Percentiles rank a stretch among this genome's conserved stretches.
phyloP scores from a whole-genome alignment of 2,329 filamentous ascomycete species.

The Sarocladium brachiariae region DNA sequence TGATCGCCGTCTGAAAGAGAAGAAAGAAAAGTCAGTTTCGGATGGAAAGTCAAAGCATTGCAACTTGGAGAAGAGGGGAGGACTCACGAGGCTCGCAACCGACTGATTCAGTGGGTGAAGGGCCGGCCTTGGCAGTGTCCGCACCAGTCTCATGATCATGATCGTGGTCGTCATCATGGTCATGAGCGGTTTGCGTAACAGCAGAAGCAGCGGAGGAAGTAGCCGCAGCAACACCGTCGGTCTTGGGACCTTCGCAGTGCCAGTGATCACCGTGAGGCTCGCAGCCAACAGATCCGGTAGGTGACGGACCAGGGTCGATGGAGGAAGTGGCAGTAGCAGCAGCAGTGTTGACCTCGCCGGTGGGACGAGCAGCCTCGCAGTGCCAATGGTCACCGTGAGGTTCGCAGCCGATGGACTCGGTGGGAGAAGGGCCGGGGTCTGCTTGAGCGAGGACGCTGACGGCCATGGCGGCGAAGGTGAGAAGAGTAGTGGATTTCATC shows the following conservation, averaged over 20 bases:
- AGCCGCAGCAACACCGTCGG: slow-evolving; percentile 9
- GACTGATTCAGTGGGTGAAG: slow-evolving; percentile 25
- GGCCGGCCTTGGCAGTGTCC: slow-evolving; percentile 9
- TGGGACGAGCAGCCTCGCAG: slow-evolving; percentile 11
- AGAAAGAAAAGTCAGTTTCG: too few species aligned
- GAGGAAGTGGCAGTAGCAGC: slow-evolving; percentile 10
- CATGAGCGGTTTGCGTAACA: slow-evolving; percentile 6
- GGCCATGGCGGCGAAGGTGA: slow-evolving; percentile 5
- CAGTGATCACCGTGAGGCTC: slow-evolving; percentile 32
- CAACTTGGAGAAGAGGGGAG: too few species aligned
- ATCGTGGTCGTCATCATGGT: slow-evolving; percentile 11
- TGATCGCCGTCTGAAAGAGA: slow-evolving; percentile 27
- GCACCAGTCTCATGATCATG: slow-evolving; percentile 11
- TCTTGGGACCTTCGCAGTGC: slow-evolving; percentile 17
- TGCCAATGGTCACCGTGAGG: slow-evolving; percentile 32
- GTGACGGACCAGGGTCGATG: slow-evolving; percentile 17
- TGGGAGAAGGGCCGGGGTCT: slow-evolving; percentile 25
- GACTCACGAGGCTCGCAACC: slow-evolving; percentile 21
- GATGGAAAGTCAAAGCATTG: too few species aligned
- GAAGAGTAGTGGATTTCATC: slow-evolving; percentile 1
- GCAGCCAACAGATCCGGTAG: slow-evolving; percentile 26
- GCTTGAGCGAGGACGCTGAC: slow-evolving; percentile 8
- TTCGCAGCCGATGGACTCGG: slow-evolving; percentile 27
- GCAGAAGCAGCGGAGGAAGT: not conserved
- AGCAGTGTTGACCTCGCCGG: slow-evolving; percentile 4